Evolutionary conservation across 345 rosid species (phyloP).

Genomic region (Adansonia digitata): DNA sequence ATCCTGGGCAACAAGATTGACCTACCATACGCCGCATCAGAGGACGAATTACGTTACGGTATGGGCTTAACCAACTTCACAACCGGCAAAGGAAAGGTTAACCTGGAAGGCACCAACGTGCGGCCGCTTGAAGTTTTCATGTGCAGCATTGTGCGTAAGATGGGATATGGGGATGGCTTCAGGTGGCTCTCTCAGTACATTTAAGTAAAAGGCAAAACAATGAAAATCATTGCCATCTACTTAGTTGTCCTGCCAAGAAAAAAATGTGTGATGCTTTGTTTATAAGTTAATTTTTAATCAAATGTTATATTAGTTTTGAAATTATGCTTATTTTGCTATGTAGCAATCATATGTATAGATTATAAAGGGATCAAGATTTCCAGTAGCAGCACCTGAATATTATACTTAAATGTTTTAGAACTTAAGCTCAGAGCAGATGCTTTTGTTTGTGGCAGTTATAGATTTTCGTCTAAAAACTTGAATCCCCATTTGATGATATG

Average conservation of each 20-base stretch:
- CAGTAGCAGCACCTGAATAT: too few relatives aligned
- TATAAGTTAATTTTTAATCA: background rate
- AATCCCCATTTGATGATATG: too few relatives aligned
- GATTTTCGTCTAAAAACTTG: too few relatives aligned
- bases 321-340: background rate
- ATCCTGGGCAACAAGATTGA: slow-evolving; percentile 79
- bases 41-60: slow-evolving; percentile 52
- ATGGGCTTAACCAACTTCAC: slow-evolving; percentile 69
- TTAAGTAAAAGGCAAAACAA: slow-evolving; percentile 25
- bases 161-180: slow-evolving; percentile 59
- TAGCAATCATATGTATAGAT: too few relatives aligned
- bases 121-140: slow-evolving; percentile 74
- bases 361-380: too few relatives aligned
- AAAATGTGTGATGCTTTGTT: background rate
- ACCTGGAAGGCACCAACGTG: slow-evolving; percentile 25
- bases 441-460: too few relatives aligned
- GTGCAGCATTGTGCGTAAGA: slow-evolving; percentile 83
- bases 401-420: too few relatives aligned
- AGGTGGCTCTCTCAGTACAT: slow-evolving; percentile 59
- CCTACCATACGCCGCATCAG: slow-evolving; percentile 65
- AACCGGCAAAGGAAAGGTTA: slow-evolving; percentile 60
- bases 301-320: background rate
- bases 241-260: background rate
- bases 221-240: background rate
- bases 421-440: too few relatives aligned